A percentile compares a stretch with the other conserved stretches of the same genome.
Conservation (phyloP, 345 rosid genomes). For the Geranium rotundifolium region DNA sequence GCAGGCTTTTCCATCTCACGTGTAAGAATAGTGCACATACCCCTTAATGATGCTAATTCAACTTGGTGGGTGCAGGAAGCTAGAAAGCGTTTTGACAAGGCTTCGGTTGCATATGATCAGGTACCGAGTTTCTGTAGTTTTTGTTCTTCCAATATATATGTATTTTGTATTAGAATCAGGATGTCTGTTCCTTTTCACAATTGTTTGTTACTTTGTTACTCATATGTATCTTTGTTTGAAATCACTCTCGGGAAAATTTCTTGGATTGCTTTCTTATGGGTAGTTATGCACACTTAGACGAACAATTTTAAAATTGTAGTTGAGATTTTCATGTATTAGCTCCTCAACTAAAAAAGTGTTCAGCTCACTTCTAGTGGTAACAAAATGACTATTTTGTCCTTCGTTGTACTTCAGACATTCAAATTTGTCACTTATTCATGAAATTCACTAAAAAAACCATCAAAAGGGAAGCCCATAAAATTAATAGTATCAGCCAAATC, state of each 20-base stretch:
- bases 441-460: too few relatives aligned
- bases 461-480: too few relatives aligned
- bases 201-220: background rate
- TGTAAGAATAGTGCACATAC: background rate
- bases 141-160: background rate
- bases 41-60: background rate
- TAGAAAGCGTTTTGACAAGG: conserved; percentile 90
- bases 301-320: too few relatives aligned
- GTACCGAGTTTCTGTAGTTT: conserved; percentile 16
- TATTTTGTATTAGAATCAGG: background rate
- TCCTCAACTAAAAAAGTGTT: too few relatives aligned
- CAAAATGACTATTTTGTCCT: too few relatives aligned
- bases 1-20: background rate
- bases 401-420: too few relatives aligned
- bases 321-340: too few relatives aligned
- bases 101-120: conserved; percentile 88
- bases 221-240: background rate
- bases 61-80: conserved; percentile 66
- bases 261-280: background rate
- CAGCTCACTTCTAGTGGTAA: too few relatives aligned
- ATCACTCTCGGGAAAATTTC: background rate
- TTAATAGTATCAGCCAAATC: too few relatives aligned
- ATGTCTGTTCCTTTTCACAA: background rate
- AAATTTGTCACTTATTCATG: too few relatives aligned
- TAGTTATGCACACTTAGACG: too few relatives aligned